Evolutionary conservation across 2,329 filamentous ascomycete genomes (phyloP), one percentile per base, ranked within the genome.

Genomic region (Hirsutella minnesotensis): DNA sequence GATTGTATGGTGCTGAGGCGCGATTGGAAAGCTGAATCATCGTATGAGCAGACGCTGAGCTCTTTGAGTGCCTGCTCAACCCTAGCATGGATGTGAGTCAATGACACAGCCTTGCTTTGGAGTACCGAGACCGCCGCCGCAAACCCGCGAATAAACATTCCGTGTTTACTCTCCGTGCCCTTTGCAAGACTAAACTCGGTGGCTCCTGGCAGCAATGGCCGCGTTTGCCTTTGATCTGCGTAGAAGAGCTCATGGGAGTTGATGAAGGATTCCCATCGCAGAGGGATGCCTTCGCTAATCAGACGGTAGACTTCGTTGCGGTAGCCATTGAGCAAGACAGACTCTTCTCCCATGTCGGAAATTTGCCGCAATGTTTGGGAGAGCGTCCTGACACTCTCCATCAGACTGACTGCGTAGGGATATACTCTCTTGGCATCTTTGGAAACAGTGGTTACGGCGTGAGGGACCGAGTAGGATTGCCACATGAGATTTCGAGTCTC

Each of bases 351-450:
- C 86, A 98, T 90, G 43, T 83, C 78, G 16, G 79, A 72, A 46
- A 98, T 94, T 40, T 85, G 79, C 24, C 87, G 81, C 52, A 83
- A 82, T 0, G 88, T 95, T 63, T 96, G 90, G 2, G 87, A 77
- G 49, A 94, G 83, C 0, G 88, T 96, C 45, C 89, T 79, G n/a
- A 96, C 87, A 55, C 88, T 96, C 65, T 99, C 92, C 88, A 98
- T 98, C 51, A 99, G 67, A 57, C 89, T 96, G 50, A 98, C 89
- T 20, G 94, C 92, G 56, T 94, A 98, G 0, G 92, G 92, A 54
- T 99, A 99, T 4, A 98, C 92, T 42, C 92, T 79, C 65, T 95
- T 95, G n/a, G 92, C 94, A 60, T 98, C 92, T 62, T 96, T 98
- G 1, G 94, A 94, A 42, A 95, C 87, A 49, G 87, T 96, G 63